Percentiles rank a stretch among this genome's conserved stretches.
phyloP scores from a whole-genome alignment of 208 protist species.

The Leishmania tropica region DNA sequence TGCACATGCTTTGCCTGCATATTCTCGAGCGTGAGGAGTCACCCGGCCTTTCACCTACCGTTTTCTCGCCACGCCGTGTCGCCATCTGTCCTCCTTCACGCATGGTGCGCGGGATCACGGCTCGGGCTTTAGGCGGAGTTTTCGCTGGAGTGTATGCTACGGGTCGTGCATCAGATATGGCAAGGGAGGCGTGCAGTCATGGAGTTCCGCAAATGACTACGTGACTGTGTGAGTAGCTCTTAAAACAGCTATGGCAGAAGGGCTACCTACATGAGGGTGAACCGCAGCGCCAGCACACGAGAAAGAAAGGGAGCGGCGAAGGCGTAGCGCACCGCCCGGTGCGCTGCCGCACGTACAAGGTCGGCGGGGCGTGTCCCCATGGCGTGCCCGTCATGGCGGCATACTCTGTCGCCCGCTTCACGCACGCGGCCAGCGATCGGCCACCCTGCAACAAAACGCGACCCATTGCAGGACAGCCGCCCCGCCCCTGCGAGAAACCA shows the following conservation, averaged over 20 bases:
- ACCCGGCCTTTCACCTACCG: neutral
- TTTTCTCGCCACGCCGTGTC: neutral
- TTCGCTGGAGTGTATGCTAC: neutral
- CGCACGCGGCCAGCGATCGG: neutral
- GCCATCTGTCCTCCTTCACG: neutral
- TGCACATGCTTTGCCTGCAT: neutral
- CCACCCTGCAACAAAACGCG: neutral
- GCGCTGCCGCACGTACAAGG: neutral
- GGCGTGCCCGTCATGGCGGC: neutral
- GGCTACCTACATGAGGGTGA: neutral
- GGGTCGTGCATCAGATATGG: neutral
- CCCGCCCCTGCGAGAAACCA: neutral
- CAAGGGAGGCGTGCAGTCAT: neutral
- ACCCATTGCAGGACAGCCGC: too few species aligned
- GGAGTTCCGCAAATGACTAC: neutral
- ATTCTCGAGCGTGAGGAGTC: neutral
- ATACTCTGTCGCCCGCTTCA: neutral
- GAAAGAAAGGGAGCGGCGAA: neutral
- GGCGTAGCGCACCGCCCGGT: neutral
- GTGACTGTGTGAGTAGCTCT: neutral
- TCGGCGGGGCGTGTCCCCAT: neutral
- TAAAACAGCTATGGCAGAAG: neutral
- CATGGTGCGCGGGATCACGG: neutral
- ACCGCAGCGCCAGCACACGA: neutral
- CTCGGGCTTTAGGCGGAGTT: neutral